These are phyloP conservation scores for Begonia masoniana DNA, from an alignment of 306 rosid species.

Conservation along the genomic window DNA sequence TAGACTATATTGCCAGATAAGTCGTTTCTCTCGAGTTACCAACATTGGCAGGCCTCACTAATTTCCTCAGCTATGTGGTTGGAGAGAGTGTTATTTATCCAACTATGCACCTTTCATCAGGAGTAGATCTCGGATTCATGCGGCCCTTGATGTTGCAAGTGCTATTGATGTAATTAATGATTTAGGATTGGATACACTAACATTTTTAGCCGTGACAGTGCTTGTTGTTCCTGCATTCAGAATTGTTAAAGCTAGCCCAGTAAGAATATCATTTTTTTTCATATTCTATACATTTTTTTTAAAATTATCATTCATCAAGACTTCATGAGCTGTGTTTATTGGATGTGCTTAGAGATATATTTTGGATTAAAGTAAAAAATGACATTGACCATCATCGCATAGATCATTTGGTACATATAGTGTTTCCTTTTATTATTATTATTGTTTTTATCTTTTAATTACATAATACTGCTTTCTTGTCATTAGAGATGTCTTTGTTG, in stretches of 20 bases:
- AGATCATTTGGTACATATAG: no score
- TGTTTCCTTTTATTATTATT: no score
- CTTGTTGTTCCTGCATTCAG: conserved; percentile 77
- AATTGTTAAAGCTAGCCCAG: conserved; percentile 60
- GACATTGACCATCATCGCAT: no score
- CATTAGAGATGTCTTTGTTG: no score
- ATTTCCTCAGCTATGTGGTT: conserved; percentile 12
- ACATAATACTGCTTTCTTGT: no score
- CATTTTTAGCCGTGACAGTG: conserved; percentile 74
- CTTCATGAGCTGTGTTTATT: no score
- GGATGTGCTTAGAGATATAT: no score
- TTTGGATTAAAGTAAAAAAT: no score
- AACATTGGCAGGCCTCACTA: conserved; percentile 12
- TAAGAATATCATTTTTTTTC: conserved; percentile 14
- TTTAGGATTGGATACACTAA: conserved; percentile 84
- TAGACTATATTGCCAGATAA: conserved; percentile 16
- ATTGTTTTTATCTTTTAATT: no score
- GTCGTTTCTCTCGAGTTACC: conserved; percentile 21
- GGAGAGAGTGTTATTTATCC: conserved; percentile 23
- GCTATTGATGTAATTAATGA: conserved; percentile 80
- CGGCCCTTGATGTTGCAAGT: conserved; percentile 58
- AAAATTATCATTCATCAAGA: no score
- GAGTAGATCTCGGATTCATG: conserved; percentile 29
- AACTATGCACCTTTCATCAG: conserved; percentile 19
- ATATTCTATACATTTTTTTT: neutral